Percentiles rank a stretch among this genome's conserved stretches.
phyloP scores from a whole-genome alignment of 495 filamentous ascomycete species.

The Lineolata rhizophorae region DNA sequence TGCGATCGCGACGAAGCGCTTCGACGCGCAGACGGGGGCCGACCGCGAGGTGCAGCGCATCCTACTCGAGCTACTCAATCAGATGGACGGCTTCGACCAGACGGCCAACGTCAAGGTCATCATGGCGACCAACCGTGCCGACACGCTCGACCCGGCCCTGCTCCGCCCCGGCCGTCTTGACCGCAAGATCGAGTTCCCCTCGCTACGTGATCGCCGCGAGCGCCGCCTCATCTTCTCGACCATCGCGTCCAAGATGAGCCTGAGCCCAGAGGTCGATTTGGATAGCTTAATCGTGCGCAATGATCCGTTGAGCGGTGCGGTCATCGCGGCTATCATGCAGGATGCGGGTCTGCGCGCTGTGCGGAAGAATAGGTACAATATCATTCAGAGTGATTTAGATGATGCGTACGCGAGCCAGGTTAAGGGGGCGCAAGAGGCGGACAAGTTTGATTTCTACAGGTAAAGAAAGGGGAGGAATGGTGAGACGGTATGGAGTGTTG shows the following conservation, averaged over 20 bases:
- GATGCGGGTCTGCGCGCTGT: slow-evolving; percentile 90
- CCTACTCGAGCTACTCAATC: slow-evolving; percentile 85
- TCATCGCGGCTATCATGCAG: slow-evolving; percentile 98
- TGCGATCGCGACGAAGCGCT: slow-evolving; percentile 95
- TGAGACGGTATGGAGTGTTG: slow-evolving; percentile 1
- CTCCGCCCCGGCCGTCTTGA: slow-evolving; percentile 88
- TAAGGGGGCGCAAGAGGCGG: slow-evolving; percentile 62
- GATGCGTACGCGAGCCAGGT: slow-evolving; percentile 92
- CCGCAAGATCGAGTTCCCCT: slow-evolving; percentile 95
- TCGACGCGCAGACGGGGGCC: slow-evolving; percentile 93
- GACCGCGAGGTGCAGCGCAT: slow-evolving; percentile 98
- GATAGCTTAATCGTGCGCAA: slow-evolving; percentile 91
- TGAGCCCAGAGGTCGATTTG: slow-evolving; percentile 87
- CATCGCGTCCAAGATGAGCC: slow-evolving; percentile 88
- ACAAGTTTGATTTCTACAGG: slow-evolving; percentile 52
- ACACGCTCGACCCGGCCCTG: slow-evolving; percentile 86
- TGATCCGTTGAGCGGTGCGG: slow-evolving; percentile 80
- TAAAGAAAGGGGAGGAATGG: slow-evolving; percentile 7
- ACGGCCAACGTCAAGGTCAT: slow-evolving; percentile 98
- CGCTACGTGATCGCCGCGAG: slow-evolving; percentile 74
- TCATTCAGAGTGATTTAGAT: slow-evolving; percentile 88
- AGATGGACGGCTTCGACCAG: slow-evolving; percentile 99
- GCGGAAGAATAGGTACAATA: slow-evolving; percentile 95
- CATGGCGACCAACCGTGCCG: slow-evolving; percentile 97
- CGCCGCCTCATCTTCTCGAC: slow-evolving; percentile 89